Evolutionary conservation across 257 asterid species (phyloP), one percentile per base, ranked within the genome.

Genomic region (Scutellaria baicalensis): DNA sequence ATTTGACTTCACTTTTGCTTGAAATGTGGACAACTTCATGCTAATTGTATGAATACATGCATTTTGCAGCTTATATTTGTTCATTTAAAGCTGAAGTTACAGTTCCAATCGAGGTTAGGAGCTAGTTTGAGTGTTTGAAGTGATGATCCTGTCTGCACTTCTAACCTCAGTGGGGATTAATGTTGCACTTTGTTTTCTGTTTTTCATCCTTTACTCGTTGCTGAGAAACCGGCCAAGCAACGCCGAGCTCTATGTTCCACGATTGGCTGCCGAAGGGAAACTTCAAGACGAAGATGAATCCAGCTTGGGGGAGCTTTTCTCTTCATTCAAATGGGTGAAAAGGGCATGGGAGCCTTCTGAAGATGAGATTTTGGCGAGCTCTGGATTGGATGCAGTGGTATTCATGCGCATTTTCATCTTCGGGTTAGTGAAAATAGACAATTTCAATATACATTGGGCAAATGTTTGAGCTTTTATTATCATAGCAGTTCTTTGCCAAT

Each of bases 301-400:
- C 60, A 64, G 84, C 18, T 58, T 80, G 72, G 71, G 87, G 45
- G 76, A 82, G 50, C 67, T 85, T 11, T 47, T 86, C 57, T 86
- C 97, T 6, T 87, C 91, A 58, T 58, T 91, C 56, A 77, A 79
- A 61, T 94, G 99, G 99, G 85, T 89, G 74, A 84, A 79, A 63
- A 82, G 82, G 55, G 99, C 99, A 55, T 91, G 97, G 97, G 70
- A 63, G 68, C 82, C 84, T 64, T 77, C 99, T 7, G 99, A 94
- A 74, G 97, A 81, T 56, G 96, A 94, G 77, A 83, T 94, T 57
- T 47, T 94, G 81, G 47, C 77, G 5, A 78, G 38, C 49, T 84
- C 92, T 20, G 97, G 99, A 21, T 82, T 94, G 81, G 99, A 94
- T 79, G 99, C 96, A 14, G 90, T 94, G 0, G 99, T 94, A 23